Conservation (phyloP, 768 basidiomycete genomes). For the Agaricus sinodeliciosus region DNA sequence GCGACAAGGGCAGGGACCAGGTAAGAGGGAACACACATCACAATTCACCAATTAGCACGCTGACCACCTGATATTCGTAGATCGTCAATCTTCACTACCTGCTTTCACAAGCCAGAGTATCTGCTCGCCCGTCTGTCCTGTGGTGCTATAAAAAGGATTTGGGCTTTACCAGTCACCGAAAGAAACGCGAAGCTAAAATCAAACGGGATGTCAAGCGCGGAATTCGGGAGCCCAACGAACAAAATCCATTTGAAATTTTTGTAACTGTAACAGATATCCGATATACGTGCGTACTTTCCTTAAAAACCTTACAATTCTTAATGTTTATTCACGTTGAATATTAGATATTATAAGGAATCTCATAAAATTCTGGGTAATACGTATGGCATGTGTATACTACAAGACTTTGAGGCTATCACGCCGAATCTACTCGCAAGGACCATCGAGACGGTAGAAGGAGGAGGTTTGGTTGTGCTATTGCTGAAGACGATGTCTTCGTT, state of each 20-base stretch:
- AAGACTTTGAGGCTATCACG: constrained; percentile 98
- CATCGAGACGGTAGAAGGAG: constrained; percentile 97
- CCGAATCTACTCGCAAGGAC: constrained; percentile 95
- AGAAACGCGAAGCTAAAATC: constrained; percentile 95
- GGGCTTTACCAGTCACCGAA: constrained; percentile 94
- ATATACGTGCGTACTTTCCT: constrained; percentile 64
- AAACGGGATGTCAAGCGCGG: constrained; percentile 95
- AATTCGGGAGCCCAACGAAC: constrained; percentile 88
- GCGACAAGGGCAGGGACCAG: constrained; percentile 91
- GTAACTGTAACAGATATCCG: constrained; percentile 98
- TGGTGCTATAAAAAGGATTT: constrained; percentile 99
- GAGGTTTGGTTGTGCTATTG: constrained; percentile 80
- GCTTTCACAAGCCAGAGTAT: constrained; percentile 85
- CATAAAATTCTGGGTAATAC: constrained; percentile 97
- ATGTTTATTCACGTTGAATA: not conserved
- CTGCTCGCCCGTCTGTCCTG: constrained; percentile 83
- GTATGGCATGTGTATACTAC: constrained; percentile 93
- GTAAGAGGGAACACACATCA: constrained; percentile 29
- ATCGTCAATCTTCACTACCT: constrained; percentile 95
- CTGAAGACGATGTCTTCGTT: constrained; percentile 94
- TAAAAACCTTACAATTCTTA: too few species aligned
- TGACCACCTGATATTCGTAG: constrained; percentile 25
- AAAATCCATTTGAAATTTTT: constrained; percentile 97
- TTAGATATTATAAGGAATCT: constrained; percentile 93
- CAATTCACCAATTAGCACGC: not conserved